Conservation (phyloP, 2,329 filamentous ascomycete species). For the Pestalotiopsis sp. region DNA sequence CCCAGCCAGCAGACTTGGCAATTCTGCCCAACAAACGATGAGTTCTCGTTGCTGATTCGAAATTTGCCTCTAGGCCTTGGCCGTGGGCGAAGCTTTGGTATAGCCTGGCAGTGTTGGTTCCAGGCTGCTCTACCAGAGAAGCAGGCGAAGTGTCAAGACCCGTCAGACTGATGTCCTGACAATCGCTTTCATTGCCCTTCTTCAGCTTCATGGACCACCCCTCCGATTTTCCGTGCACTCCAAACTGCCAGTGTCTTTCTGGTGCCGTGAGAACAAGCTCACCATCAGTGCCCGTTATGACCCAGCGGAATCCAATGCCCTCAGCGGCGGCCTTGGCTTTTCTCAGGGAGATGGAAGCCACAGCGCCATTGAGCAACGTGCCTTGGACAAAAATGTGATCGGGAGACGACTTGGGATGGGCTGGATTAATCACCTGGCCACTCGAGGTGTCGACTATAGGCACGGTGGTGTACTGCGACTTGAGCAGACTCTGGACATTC, state of each 20-base stretch:
- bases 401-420: slow-evolving; percentile 29
- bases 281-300: slow-evolving; percentile 39
- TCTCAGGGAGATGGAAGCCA: slow-evolving; percentile 31
- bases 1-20: slow-evolving; percentile 27
- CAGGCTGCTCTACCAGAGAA: slow-evolving; percentile 15
- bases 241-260: slow-evolving; percentile 21
- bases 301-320: slow-evolving; percentile 31
- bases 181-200: slow-evolving; percentile 15
- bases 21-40: slow-evolving; percentile 25
- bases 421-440: slow-evolving; percentile 25
- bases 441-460: slow-evolving; percentile 23
- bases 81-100: slow-evolving; percentile 26
- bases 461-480: slow-evolving; percentile 22
- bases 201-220: slow-evolving; percentile 22
- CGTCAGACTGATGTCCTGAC: slow-evolving; percentile 15
- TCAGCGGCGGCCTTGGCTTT: slow-evolving; percentile 23
- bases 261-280: slow-evolving; percentile 32
- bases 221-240: background rate
- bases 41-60: slow-evolving; percentile 24
- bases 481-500: slow-evolving; percentile 27
- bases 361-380: slow-evolving; percentile 29
- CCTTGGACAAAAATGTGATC: slow-evolving; percentile 39
- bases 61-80: slow-evolving; percentile 18
- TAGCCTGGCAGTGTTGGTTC: slow-evolving; percentile 22
- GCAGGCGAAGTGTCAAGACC: slow-evolving; percentile 11